A percentile compares a stretch with the other conserved stretches of the same genome.
These are phyloP conservation scores for Westerdykella sp. DNA, from an alignment of 2,329 filamentous ascomycete species.

Conservation along the genomic window DNA sequence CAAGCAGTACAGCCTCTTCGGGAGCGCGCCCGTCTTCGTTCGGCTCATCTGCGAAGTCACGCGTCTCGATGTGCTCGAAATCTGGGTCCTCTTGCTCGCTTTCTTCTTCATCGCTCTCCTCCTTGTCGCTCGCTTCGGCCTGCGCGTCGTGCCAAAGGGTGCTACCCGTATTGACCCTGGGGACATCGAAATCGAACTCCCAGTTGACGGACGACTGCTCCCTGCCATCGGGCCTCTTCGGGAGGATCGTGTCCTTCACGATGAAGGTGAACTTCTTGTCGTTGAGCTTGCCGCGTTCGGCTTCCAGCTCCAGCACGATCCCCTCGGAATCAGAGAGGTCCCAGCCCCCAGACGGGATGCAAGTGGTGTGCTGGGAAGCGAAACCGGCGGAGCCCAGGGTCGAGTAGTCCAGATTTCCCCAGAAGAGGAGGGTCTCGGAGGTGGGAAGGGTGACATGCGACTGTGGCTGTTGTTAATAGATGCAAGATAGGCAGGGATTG, in stretches of 20 bases:
- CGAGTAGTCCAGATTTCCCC: conserved; percentile 7
- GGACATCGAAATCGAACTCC: conserved; percentile 59
- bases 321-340: conserved; percentile 60
- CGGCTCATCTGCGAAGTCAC: too few relatives aligned
- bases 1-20: too few relatives aligned
- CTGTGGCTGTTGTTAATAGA: too few relatives aligned
- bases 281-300: conserved; percentile 44
- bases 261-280: conserved; percentile 66
- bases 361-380: conserved; percentile 65
- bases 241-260: conserved; percentile 63
- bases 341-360: conserved; percentile 50
- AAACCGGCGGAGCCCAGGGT: conserved; percentile 72
- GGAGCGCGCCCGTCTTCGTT: too few relatives aligned
- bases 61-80: too few relatives aligned
- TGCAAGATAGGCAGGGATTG: too few relatives aligned
- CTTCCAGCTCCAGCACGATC: conserved; percentile 47
- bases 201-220: conserved; percentile 67
- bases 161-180: too few relatives aligned
- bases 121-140: conserved; percentile 3
- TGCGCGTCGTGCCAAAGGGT: conserved; percentile 17
- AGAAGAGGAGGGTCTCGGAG: conserved; percentile 5
- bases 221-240: conserved; percentile 53
- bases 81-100: conserved; percentile 47
- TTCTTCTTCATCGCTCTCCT: conserved; percentile 52
- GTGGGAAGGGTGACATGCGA: not conserved